These are phyloP conservation scores for Neurospora discreta DNA, from an alignment of 495 filamentous ascomycete species.

Conservation along the genomic window DNA sequence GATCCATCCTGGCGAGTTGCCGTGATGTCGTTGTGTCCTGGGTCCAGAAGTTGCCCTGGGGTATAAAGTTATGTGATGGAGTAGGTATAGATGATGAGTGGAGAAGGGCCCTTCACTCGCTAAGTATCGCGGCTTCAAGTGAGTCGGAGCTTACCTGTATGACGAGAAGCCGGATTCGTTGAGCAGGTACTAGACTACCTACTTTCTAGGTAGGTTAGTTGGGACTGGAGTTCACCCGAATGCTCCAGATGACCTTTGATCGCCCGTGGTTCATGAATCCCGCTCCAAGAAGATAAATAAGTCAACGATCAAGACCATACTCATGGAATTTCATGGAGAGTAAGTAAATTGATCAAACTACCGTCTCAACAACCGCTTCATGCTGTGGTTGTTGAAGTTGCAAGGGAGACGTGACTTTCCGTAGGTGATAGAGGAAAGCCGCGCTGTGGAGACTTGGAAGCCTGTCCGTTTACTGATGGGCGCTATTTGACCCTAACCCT, in stretches of 20 bases:
- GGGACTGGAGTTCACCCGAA: neutral
- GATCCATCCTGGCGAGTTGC: conserved; percentile 30
- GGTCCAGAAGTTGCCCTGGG: neutral
- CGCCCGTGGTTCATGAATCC: neutral
- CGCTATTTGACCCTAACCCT: neutral
- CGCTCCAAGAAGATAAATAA: neutral
- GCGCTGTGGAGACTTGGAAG: too few relatives aligned
- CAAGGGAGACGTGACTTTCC: neutral
- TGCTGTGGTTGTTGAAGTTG: neutral
- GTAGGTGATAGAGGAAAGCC: neutral
- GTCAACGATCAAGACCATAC: neutral
- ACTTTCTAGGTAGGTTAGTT: too few relatives aligned
- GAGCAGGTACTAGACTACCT: too few relatives aligned
- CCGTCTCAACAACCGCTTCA: neutral
- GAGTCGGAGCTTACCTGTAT: neutral
- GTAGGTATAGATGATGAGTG: neutral
- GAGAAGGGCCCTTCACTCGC: neutral
- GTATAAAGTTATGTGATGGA: neutral
- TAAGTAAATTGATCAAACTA: neutral
- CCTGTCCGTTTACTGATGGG: neutral
- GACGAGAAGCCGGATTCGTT: too few relatives aligned
- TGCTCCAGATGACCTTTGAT: neutral
- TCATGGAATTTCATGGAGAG: neutral
- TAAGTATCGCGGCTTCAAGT: neutral
- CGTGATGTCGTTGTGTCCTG: neutral